Percentiles rank a stretch among this genome's conserved stretches.
These are phyloP conservation scores for Puccinia brachypodii DNA, from an alignment of 1,284 basidiomycete species.

Conservation along the genomic window DNA sequence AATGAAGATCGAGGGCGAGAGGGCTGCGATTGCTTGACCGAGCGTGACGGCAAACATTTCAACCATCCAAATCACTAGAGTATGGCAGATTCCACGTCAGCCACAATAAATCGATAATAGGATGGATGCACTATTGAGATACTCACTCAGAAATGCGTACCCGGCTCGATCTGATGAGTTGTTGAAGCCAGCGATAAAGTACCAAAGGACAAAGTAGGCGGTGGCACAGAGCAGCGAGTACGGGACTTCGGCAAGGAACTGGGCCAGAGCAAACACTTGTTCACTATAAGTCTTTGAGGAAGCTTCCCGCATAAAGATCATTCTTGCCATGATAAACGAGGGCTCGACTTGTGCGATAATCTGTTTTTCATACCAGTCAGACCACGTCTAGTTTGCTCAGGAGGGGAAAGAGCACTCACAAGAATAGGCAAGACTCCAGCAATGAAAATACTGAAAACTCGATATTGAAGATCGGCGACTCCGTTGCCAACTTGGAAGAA, in stretches of 20 bases:
- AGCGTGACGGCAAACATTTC: conserved; percentile 44
- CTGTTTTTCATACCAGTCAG: conserved; percentile 60
- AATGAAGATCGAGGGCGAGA: conserved; percentile 40
- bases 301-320: conserved; percentile 68
- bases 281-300: conserved; percentile 70
- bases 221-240: conserved; percentile 69
- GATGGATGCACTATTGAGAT: conserved; percentile 11
- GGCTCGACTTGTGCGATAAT: conserved; percentile 80
- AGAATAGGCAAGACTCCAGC: conserved; percentile 68
- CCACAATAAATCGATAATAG: neutral
- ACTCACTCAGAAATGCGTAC: conserved; percentile 42
- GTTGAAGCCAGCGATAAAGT: conserved; percentile 31
- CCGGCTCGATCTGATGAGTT: conserved; percentile 12
- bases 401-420: conserved; percentile 64
- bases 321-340: conserved; percentile 76
- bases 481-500: conserved; percentile 75
- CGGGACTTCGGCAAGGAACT: conserved; percentile 78
- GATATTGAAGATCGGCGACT: conserved; percentile 74
- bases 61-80: conserved; percentile 37
- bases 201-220: conserved; percentile 68
- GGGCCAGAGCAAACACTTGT: conserved; percentile 77
- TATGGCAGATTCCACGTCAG: neutral
- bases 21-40: conserved; percentile 44
- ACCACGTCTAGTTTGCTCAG: neutral
- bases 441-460: conserved; percentile 68